Base-by-base conservation (phyloP, 1,284 basidiomycete genomes). In the Trichosporon coremiiforme region DNA sequence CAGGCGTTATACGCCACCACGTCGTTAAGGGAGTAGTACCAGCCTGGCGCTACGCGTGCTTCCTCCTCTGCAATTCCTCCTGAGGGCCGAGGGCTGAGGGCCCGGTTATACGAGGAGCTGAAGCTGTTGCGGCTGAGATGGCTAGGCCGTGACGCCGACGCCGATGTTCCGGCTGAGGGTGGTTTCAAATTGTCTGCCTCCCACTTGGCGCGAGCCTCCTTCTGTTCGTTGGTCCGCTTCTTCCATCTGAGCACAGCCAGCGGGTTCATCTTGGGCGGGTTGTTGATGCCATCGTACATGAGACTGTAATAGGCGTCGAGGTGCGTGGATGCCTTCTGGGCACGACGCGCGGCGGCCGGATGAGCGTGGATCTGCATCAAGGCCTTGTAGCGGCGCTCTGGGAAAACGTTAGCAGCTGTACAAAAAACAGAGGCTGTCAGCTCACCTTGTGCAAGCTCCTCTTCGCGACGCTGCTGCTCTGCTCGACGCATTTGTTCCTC, bases 251-350 rank as follows among this genome's bases (percentile, higher is more conserved):
- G 68, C 9, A 83, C 71, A 3, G 79, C 79, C 17, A 81, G 76
- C 1, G 78, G 78, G 65, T 82, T 81, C 45, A 82, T 67, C 29
- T 76, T 74, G 1, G 80, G 80, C 0, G 79, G 79, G 50, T 77
- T 72, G 25, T 79, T 78, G 53, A 83, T 70, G 1, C 80, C 78
- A 1, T 81, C 78, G 65, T 78, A 77, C 35, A 84, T 72, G 29
- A 75, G 75, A 6, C 76, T 74, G 70, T 84, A 84, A 69, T 76
- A 80, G 2, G 76, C 78, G 63, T 81, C 79, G 29, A 84, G 72
- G 65, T 83, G 80, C 0, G 80, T 76, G 2, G 78, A 74, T 0
- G 74, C 74, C 10, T 70, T 72, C 66, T 79, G 79, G 0, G 81
- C 81, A 9, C 71, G 60, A 20, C 74, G 70, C 68, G 82, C 79